Evolutionary conservation across 129 eudicot species (phyloP), one percentile per base, ranked within the genome.

Genomic region (Ambrosia trifida): DNA sequence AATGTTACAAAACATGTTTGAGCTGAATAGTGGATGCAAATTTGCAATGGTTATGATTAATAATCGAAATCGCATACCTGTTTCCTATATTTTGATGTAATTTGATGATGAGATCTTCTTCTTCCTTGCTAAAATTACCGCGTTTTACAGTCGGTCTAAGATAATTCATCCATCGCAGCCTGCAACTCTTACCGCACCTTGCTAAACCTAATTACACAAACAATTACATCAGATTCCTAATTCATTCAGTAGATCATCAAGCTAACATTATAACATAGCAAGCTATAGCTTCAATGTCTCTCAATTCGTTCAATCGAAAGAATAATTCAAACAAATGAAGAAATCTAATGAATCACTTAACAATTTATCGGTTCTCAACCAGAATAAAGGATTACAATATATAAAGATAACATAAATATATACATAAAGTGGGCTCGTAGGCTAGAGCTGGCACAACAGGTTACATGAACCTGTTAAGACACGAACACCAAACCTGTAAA

Each of bases 121-220:
- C 83, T 72, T 79, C 83, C 65, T 66, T 66, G 75, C 33, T 73
- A 13, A 72, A 79, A 79, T 79, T 79, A 24, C 83, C 83, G 0
- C 78, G 57, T 58, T 79, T 79, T 5, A 79, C 78, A 35, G 41
- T 72, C 14, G 83, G 83, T 64, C 79, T 50, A 12, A 79, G 79
- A 58, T 79, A 79, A 79, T 79, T 79, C 74, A 79, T 72, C 83
- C 83, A 79, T 46, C 83, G 59, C 49, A 85, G 72, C 59, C 89
- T 85, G 73, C 89, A 85, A 50, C 89, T 85, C 80, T 82, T 85
- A 18, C 83, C 83, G 66, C 83, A 79, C 57, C 83, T 79, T 8
- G 83, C 66, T 14, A 79, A 51, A 73, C 83, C 83, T 79, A 72
- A 47, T 72, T 64, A 47, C 74, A 79, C 1, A 33, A 58, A 47